A percentile compares a stretch with the other conserved stretches of the same genome.
Evolutionary conservation across 2,329 filamentous ascomycete species (phyloP).

Genomic region (Aspergillus oerlinghausenensis): DNA sequence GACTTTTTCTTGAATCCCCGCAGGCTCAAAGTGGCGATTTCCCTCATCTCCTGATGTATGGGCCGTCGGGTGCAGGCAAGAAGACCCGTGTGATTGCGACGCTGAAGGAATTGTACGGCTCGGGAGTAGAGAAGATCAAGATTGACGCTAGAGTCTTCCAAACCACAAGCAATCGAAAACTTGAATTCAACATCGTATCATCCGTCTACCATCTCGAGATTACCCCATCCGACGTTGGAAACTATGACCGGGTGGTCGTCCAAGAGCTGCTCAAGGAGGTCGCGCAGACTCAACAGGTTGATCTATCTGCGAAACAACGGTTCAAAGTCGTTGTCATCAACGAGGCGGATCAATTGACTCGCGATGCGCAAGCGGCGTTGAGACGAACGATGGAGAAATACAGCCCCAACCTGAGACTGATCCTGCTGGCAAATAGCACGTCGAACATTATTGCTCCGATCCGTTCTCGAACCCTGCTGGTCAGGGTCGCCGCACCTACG

Average conservation of each 20-base stretch:
- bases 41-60: slow-evolving; percentile 94
- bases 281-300: slow-evolving; percentile 98
- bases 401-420: slow-evolving; percentile 86
- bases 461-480: slow-evolving; percentile 81
- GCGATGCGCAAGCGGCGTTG: slow-evolving; percentile 92
- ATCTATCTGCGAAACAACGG: slow-evolving; percentile 78
- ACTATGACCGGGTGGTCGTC: slow-evolving; percentile 91
- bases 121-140: slow-evolving; percentile 99
- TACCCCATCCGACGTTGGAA: slow-evolving; percentile 93
- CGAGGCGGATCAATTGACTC: slow-evolving; percentile 88
- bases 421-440: slow-evolving; percentile 90
- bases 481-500: slow-evolving; percentile 84
- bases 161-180: slow-evolving; percentile 89
- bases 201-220: slow-evolving; percentile 98
- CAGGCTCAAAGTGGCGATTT: slow-evolving; percentile 97
- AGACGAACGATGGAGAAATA: slow-evolving; percentile 99
- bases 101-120: slow-evolving; percentile 88
- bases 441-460: slow-evolving; percentile 99
- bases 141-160: slow-evolving; percentile 97
- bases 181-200: slow-evolving; percentile 98
- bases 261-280: slow-evolving; percentile 97
- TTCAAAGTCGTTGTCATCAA: slow-evolving; percentile 99
- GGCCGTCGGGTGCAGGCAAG: slow-evolving; percentile 92
- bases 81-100: slow-evolving; percentile 96
- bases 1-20: slow-evolving; percentile 12